phyloP scores from a whole-genome alignment of 2,329 filamentous ascomycete species.

The Botrytis pseudocinerea region DNA sequence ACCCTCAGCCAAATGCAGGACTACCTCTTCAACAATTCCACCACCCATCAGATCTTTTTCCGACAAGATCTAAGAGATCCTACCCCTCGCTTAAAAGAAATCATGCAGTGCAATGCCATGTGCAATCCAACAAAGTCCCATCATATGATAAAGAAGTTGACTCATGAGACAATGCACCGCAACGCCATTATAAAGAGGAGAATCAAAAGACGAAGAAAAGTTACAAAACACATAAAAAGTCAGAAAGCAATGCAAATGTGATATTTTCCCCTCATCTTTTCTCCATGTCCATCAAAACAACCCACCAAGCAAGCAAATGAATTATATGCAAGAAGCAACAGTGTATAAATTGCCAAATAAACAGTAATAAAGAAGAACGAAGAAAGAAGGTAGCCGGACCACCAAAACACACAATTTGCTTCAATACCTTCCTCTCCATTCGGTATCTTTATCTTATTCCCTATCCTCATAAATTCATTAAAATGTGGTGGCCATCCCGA shows the following conservation, averaged over 20 bases:
- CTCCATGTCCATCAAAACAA: neutral
- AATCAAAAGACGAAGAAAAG: neutral
- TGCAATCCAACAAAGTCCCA: slow-evolving; percentile 15
- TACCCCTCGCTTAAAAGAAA: neutral
- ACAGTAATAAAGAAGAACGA: neutral
- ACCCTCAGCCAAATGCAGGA: neutral
- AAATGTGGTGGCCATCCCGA: slow-evolving; percentile 14
- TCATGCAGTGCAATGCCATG: slow-evolving; percentile 3
- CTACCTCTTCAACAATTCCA: neutral
- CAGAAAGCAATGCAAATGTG: slow-evolving; percentile 4
- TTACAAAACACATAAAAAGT: neutral
- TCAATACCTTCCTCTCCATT: slow-evolving; percentile 12
- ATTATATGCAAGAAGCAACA: slow-evolving; percentile 19
- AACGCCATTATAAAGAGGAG: neutral
- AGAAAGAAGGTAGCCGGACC: slow-evolving; percentile 2
- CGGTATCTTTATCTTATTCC: slow-evolving; percentile 18
- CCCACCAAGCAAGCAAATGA: slow-evolving; percentile 11
- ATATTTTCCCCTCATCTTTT: neutral
- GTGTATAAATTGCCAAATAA: slow-evolving; percentile 13
- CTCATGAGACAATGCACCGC: slow-evolving; percentile 4
- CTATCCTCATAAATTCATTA: slow-evolving; percentile 22
- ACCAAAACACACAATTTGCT: slow-evolving; percentile 15
- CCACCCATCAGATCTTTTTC: neutral
- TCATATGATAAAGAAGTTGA: slow-evolving; percentile 15
- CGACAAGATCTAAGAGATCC: neutral